Percentiles rank a stretch among this genome's conserved stretches.
Conservation (phyloP, 106 monocot species). For the Dactylorhiza incarnata region DNA sequence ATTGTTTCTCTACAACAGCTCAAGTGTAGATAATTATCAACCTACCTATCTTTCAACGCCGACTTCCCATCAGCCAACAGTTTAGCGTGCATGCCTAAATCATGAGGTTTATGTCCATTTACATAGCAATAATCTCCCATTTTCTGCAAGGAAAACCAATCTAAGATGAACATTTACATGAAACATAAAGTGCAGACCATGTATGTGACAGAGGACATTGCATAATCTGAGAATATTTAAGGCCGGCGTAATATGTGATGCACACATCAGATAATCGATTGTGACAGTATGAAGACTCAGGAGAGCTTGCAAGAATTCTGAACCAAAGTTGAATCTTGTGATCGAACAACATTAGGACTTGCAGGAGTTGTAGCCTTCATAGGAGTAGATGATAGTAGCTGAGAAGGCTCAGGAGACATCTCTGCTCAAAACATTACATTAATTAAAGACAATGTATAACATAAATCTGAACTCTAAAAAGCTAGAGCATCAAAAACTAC, state of each 20-base stretch:
- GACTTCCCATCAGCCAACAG: constrained; percentile 3
- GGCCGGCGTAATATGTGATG: neutral
- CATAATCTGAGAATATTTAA: neutral
- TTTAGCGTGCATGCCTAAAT: neutral
- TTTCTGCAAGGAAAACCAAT: constrained; percentile 1
- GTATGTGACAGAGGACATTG: neutral
- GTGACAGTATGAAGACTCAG: too few species aligned
- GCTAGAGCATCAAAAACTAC: neutral
- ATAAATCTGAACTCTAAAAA: neutral
- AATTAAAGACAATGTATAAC: neutral
- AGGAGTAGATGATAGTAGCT: neutral
- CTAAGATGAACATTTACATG: neutral
- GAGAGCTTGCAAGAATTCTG: constrained; percentile 5
- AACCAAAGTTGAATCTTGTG: neutral
- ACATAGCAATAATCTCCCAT: neutral
- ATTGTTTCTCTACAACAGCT: neutral
- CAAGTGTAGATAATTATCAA: neutral
- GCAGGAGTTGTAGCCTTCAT: neutral
- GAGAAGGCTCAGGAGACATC: constrained; percentile 13
- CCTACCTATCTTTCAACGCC: constrained; percentile 10
- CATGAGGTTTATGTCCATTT: neutral
- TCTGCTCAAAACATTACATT: constrained; percentile 4
- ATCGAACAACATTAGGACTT: neutral
- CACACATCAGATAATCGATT: neutral
- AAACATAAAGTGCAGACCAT: neutral